These are phyloP conservation scores for Hirschioporus abietinus DNA, from an alignment of 768 basidiomycete genomes.

Conservation along the genomic window DNA sequence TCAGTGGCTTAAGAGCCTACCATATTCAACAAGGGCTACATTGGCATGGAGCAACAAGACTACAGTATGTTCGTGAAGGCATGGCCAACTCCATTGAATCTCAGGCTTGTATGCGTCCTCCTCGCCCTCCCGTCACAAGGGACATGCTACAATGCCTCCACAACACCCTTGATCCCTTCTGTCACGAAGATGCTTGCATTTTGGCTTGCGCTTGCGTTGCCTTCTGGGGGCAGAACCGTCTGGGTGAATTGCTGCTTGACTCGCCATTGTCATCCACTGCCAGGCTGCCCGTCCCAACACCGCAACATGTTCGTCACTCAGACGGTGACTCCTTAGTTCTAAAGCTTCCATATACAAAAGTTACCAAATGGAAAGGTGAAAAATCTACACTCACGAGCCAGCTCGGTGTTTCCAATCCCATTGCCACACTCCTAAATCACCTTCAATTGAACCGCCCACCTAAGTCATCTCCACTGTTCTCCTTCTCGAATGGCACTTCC, in stretches of 20 bases:
- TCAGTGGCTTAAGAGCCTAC: slow-evolving; percentile 12
- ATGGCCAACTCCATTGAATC: slow-evolving; percentile 21
- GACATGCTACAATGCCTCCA: slow-evolving; percentile 19
- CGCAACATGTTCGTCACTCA: background rate
- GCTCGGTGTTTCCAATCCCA: slow-evolving; percentile 11
- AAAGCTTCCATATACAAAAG: background rate
- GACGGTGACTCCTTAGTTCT: no score
- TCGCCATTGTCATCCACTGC: background rate
- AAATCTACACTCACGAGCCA: background rate
- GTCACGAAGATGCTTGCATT: slow-evolving; percentile 24
- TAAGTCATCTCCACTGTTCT: slow-evolving; percentile 14
- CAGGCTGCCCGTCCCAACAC: background rate
- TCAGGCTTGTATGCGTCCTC: slow-evolving; percentile 10
- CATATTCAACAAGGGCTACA: background rate
- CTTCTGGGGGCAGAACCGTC: slow-evolving; percentile 29
- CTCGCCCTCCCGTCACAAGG: slow-evolving; percentile 17
- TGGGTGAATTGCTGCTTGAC: slow-evolving; percentile 26
- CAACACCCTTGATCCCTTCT: slow-evolving; percentile 15
- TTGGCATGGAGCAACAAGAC: slow-evolving; percentile 5
- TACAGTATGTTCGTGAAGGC: slow-evolving; percentile 19
- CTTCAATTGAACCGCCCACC: no score
- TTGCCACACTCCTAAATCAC: slow-evolving; percentile 4
- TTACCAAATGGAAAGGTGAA: background rate
- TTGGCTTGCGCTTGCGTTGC: slow-evolving; percentile 19
- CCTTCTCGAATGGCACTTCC: background rate